Evolutionary conservation across 169 alveolate species (phyloP).

Genomic region (Babesia microti): DNA sequence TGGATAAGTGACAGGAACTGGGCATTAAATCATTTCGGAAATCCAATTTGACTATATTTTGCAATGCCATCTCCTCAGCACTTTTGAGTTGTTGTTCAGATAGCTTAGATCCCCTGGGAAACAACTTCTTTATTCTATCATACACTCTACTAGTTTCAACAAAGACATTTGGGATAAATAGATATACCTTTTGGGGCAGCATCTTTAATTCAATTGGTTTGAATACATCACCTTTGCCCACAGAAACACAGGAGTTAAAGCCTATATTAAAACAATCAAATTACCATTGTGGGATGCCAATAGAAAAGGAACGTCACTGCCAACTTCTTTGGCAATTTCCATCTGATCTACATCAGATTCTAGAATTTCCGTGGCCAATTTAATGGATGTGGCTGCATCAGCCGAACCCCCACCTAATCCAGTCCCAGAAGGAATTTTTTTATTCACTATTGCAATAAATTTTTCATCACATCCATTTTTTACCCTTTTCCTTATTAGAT

Average conservation of each 20-base stretch:
- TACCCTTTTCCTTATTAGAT: slow-evolving; percentile 17
- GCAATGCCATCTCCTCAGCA: too few relatives aligned
- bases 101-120: too few relatives aligned
- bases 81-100: too few relatives aligned
- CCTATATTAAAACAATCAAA: too few relatives aligned
- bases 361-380: slow-evolving; percentile 13
- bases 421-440: slow-evolving; percentile 44
- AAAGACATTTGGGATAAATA: slow-evolving; percentile 33
- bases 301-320: slow-evolving; percentile 56
- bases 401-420: slow-evolving; percentile 70
- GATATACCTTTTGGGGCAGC: slow-evolving; percentile 21
- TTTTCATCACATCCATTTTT: slow-evolving; percentile 13
- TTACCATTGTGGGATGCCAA: too few relatives aligned
- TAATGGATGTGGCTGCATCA: slow-evolving; percentile 49
- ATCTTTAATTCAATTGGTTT: too few relatives aligned
- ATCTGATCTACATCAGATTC: slow-evolving; percentile 4
- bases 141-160: slow-evolving; percentile 15
- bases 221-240: too few relatives aligned
- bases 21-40: too few relatives aligned
- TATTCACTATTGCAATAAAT: slow-evolving; percentile 43
- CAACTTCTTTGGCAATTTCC: slow-evolving; percentile 24
- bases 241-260: too few relatives aligned
- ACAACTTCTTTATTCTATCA: slow-evolving; percentile 11
- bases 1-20: too few relatives aligned
- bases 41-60: too few relatives aligned